These are phyloP conservation scores for Recurvomyces mirabilis DNA, from an alignment of 495 filamentous ascomycete species.

Conservation along the genomic window DNA sequence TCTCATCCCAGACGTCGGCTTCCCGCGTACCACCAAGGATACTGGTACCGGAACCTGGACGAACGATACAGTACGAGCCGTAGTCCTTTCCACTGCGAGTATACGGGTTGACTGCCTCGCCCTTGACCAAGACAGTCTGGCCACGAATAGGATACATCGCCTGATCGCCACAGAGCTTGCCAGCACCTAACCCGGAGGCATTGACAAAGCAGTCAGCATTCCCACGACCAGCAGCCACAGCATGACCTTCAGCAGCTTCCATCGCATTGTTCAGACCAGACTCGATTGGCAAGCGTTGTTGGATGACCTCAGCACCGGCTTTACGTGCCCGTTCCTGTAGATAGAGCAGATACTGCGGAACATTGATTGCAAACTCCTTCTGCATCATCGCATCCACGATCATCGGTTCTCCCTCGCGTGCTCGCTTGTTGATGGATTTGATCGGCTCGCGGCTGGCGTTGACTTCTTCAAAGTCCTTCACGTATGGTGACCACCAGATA, in stretches of 20 bases:
- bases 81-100: conserved; percentile 16
- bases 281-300: conserved; percentile 7
- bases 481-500: conserved; percentile 27
- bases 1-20: conserved; percentile 27
- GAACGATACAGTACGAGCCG: conserved; percentile 28
- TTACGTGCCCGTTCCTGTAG: conserved; percentile 14
- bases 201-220: conserved; percentile 25
- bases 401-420: conserved; percentile 4
- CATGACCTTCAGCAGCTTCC: conserved; percentile 2
- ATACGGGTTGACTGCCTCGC: conserved; percentile 18
- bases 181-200: conserved; percentile 28
- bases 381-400: conserved; percentile 15
- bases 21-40: conserved; percentile 34
- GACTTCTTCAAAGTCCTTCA: conserved; percentile 21
- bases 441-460: conserved; percentile 3
- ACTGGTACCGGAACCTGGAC: conserved; percentile 28
- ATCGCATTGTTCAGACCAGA: conserved; percentile 5
- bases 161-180: conserved; percentile 21
- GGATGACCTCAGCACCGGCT: conserved; percentile 18
- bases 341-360: conserved; percentile 25
- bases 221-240: background rate
- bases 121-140: conserved; percentile 29
- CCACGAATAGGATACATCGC: conserved; percentile 28
- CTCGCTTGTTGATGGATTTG: background rate
- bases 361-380: conserved; percentile 25